Percentiles rank a stretch among this genome's conserved stretches.
phyloP scores from a whole-genome alignment of 2,329 filamentous ascomycete genomes.

The Colletotrichum sp. region DNA sequence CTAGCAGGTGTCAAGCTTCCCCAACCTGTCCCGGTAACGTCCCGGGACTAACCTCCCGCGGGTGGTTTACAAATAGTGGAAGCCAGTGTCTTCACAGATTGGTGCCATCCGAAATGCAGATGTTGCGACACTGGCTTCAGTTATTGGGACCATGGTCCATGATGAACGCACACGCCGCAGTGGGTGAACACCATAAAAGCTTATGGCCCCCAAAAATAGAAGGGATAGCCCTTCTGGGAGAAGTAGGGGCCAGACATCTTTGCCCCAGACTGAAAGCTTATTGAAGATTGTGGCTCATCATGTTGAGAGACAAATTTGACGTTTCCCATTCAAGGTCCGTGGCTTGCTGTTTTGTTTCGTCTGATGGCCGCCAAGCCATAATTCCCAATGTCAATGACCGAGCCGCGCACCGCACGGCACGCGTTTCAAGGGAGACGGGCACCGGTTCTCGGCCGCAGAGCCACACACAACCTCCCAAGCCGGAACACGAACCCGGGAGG shows the following conservation, averaged over 20 bases:
- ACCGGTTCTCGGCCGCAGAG: neutral
- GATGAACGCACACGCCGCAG: neutral
- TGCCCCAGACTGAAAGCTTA: neutral
- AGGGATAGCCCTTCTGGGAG: neutral
- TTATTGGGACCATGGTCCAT: neutral
- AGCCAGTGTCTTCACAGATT: neutral
- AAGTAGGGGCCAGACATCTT: neutral
- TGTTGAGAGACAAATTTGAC: neutral
- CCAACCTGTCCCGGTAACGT: neutral
- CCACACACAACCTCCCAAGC: neutral
- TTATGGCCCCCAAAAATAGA: neutral
- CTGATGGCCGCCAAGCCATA: neutral
- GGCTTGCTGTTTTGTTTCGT: slow-evolving; percentile 12
- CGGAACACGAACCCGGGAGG: neutral
- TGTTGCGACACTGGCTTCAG: neutral
- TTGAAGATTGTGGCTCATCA: neutral
- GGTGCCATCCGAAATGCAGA: slow-evolving; percentile 4
- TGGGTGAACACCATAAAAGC: neutral
- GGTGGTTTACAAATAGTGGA: neutral
- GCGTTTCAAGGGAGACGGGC: slow-evolving; percentile 9
- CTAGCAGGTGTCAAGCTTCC: neutral
- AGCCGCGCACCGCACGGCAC: slow-evolving; percentile 9
- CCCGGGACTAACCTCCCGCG: neutral
- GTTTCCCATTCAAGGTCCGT: neutral
- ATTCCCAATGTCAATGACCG: neutral